These are phyloP conservation scores for Pythium sp. DNA, from an alignment of 352 stramenopile species.

Conservation along the genomic window DNA sequence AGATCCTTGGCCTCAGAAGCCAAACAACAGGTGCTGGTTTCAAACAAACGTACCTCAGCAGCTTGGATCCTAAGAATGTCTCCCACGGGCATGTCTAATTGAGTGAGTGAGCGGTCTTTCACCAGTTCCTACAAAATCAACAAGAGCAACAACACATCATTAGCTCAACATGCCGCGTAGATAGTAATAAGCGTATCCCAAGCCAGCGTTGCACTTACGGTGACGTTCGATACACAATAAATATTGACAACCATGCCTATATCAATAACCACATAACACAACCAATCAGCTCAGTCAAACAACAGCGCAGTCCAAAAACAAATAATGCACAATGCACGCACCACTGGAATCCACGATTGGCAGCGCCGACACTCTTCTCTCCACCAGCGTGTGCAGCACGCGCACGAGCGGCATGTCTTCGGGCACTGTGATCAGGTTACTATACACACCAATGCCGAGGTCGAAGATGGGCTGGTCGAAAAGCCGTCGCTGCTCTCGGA, in stretches of 20 bases:
- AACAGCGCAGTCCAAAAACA: background rate
- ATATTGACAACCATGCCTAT: slow-evolving; percentile 88
- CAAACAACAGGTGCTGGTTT: background rate
- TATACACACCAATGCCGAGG: slow-evolving; percentile 94
- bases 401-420: slow-evolving; percentile 93
- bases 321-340: slow-evolving; percentile 27
- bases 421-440: slow-evolving; percentile 90
- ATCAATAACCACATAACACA: slow-evolving; percentile 8
- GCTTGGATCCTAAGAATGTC: slow-evolving; percentile 86
- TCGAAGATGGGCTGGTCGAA: slow-evolving; percentile 97
- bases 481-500: slow-evolving; percentile 94
- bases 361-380: slow-evolving; percentile 77
- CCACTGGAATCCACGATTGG: slow-evolving; percentile 82
- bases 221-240: slow-evolving; percentile 91
- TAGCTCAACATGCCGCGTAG: background rate
- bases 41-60: slow-evolving; percentile 52
- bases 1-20: background rate
- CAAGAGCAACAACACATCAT: background rate
- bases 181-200: background rate
- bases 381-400: slow-evolving; percentile 88
- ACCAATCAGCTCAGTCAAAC: background rate
- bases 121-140: slow-evolving; percentile 59
- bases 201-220: slow-evolving; percentile 32
- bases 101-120: slow-evolving; percentile 84
- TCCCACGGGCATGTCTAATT: slow-evolving; percentile 87